Evolutionary conservation across 768 basidiomycete species (phyloP).

Genomic region (Kwoniella mangroviensis): DNA sequence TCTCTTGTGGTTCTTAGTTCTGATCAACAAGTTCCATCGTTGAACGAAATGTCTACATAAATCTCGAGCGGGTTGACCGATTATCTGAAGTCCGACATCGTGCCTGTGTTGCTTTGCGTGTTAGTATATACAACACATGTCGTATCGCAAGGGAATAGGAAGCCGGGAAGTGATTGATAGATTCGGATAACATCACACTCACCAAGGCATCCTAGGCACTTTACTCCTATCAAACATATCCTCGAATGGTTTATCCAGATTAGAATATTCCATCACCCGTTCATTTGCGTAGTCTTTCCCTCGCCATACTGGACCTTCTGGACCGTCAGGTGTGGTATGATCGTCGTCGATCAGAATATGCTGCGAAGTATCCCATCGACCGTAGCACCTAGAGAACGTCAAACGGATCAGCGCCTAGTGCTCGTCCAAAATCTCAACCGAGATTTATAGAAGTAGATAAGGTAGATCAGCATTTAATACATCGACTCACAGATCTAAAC

Average conservation of each 20-base stretch:
- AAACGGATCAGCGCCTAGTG: not conserved
- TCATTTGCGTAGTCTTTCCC: constrained; percentile 96
- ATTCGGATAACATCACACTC: constrained; percentile 38
- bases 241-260: constrained; percentile 84
- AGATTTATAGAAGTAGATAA: not conserved
- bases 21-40: constrained; percentile 58
- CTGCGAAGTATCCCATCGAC: constrained; percentile 91
- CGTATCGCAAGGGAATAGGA: not conserved
- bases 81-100: constrained; percentile 92
- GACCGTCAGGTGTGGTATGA: constrained; percentile 62
- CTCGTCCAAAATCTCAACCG: not conserved
- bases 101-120: constrained; percentile 66
- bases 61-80: constrained; percentile 94
- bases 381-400: constrained; percentile 44
- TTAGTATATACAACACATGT: too few species aligned
- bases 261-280: constrained; percentile 81
- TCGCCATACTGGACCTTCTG: constrained; percentile 78
- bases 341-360: constrained; percentile 87
- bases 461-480: too few species aligned
- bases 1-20: constrained; percentile 79
- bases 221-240: constrained; percentile 93
- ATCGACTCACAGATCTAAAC: constrained; percentile 80
- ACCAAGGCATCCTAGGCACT: constrained; percentile 96
- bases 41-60: constrained; percentile 92
- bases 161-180: not conserved